Conservation (phyloP, 2,329 filamentous ascomycete genomes). For the Fusarium pseudonygamai region DNA sequence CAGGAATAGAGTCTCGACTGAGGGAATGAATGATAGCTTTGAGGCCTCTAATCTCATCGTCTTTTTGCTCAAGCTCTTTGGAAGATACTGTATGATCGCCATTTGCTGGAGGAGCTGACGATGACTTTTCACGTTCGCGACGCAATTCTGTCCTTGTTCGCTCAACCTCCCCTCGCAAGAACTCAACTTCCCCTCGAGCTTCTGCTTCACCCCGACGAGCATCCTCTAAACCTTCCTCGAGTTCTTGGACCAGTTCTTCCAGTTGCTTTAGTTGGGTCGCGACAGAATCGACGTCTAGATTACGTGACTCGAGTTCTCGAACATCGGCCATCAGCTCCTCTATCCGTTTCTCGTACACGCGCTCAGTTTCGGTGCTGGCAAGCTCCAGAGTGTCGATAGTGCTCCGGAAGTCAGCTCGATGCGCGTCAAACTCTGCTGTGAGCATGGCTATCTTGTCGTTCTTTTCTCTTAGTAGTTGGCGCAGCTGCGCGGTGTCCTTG, state of each 20-base stretch:
- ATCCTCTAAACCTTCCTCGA: conserved; percentile 96
- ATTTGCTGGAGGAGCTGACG: conserved; percentile 46
- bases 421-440: conserved; percentile 92
- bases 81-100: conserved; percentile 60
- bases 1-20: conserved; percentile 75
- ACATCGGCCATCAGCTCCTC: conserved; percentile 86
- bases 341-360: conserved; percentile 94
- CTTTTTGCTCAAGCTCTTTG: conserved; percentile 90
- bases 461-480: conserved; percentile 88
- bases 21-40: conserved; percentile 98
- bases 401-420: conserved; percentile 94
- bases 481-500: conserved; percentile 79
- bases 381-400: conserved; percentile 97
- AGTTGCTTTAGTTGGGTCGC: conserved; percentile 92
- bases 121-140: conserved; percentile 84
- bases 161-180: conserved; percentile 93
- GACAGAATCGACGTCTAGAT: conserved; percentile 90
- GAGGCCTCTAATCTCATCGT: conserved; percentile 95
- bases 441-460: conserved; percentile 96
- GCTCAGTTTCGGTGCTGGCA: conserved; percentile 93
- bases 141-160: conserved; percentile 87
- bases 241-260: conserved; percentile 94
- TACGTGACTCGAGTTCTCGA: conserved; percentile 81
- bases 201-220: conserved; percentile 93
- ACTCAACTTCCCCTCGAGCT: conserved; percentile 94